A percentile compares a stretch with the other conserved stretches of the same genome.
phyloP scores from a whole-genome alignment of 73 alveolate species.

The Tetrahymena borealis region DNA sequence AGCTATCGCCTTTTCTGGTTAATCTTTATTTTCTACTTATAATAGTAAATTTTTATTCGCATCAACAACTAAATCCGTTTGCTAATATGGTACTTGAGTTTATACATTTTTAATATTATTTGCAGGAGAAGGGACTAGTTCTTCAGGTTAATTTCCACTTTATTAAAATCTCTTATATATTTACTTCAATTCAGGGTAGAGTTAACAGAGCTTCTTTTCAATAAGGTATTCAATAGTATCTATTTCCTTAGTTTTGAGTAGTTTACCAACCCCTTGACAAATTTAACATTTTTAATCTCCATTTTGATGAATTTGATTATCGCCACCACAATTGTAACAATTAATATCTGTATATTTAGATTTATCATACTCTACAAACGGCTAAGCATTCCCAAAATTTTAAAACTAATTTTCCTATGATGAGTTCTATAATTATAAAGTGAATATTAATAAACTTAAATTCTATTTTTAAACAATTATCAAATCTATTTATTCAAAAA shows the following conservation, averaged over 20 bases:
- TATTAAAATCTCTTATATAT: not conserved
- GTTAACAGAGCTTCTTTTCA: not conserved
- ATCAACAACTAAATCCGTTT: too few relatives aligned
- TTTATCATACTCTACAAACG: not conserved
- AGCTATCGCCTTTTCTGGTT: too few relatives aligned
- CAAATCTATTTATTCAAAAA: too few relatives aligned
- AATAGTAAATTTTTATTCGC: too few relatives aligned
- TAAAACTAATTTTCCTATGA: not conserved
- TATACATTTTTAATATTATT: not conserved
- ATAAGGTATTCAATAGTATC: not conserved
- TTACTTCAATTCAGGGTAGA: not conserved
- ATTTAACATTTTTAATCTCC: not conserved
- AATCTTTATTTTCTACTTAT: too few relatives aligned
- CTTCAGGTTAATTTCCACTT: not conserved
- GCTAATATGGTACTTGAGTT: not conserved
- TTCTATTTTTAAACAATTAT: not conserved
- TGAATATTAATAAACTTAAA: not conserved
- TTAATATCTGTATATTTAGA: not conserved
- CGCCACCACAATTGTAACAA: not conserved
- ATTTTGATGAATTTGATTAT: not conserved
- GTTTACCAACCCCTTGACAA: not conserved
- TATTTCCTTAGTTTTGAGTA: not conserved
- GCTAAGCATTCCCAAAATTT: not conserved
- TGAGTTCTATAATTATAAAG: not conserved
- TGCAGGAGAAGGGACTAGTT: not conserved